These are phyloP conservation scores for Tolypocladium endophyticum DNA, from an alignment of 2,329 filamentous ascomycete genomes.

Conservation along the genomic window DNA sequence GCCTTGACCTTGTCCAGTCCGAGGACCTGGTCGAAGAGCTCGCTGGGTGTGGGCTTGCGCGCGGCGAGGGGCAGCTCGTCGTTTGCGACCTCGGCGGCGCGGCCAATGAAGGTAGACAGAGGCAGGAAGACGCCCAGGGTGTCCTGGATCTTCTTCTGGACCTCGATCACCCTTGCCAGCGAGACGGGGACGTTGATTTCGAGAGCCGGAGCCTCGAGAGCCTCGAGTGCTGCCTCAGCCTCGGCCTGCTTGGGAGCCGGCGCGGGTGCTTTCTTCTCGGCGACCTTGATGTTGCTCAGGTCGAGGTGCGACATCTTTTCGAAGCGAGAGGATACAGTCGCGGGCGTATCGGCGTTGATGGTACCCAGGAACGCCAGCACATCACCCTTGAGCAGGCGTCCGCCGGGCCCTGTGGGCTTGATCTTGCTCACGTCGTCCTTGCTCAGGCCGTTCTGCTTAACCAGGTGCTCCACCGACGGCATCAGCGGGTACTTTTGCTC, in stretches of 20 bases:
- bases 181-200: slow-evolving; percentile 67
- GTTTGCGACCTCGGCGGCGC: slow-evolving; percentile 80
- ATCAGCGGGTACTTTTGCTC: slow-evolving; percentile 64
- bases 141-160: slow-evolving; percentile 69
- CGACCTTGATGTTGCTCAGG: slow-evolving; percentile 88
- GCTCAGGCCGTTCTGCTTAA: slow-evolving; percentile 69
- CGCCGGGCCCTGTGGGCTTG: slow-evolving; percentile 75
- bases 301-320: slow-evolving; percentile 74
- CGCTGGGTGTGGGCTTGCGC: slow-evolving; percentile 55
- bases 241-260: slow-evolving; percentile 27
- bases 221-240: slow-evolving; percentile 26
- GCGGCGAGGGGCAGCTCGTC: slow-evolving; percentile 65
- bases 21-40: slow-evolving; percentile 83
- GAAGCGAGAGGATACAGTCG: slow-evolving; percentile 59
- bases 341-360: slow-evolving; percentile 63
- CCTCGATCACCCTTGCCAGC: slow-evolving; percentile 65
- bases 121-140: slow-evolving; percentile 73
- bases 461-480: slow-evolving; percentile 74
- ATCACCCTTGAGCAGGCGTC: slow-evolving; percentile 88
- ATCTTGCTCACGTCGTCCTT: slow-evolving; percentile 71
- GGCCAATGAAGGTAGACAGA: slow-evolving; percentile 74
- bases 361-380: slow-evolving; percentile 80
- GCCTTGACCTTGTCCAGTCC: slow-evolving; percentile 45
- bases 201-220: slow-evolving; percentile 35
- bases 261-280: slow-evolving; percentile 34